phyloP scores from a whole-genome alignment of 1,139 yeast species.

The Blastobotrys capitulatus region DNA sequence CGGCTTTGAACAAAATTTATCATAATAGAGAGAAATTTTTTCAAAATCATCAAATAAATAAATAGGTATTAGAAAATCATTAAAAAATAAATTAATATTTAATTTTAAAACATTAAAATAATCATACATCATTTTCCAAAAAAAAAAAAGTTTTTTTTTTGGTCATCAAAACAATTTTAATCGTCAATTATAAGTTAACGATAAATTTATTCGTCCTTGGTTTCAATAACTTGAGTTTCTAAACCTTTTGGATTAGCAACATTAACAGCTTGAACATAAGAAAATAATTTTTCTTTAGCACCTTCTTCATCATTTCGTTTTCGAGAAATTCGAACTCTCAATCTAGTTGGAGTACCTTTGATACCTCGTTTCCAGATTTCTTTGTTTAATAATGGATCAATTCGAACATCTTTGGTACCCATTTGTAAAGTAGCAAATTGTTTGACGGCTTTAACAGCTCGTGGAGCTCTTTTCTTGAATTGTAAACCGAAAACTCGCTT shows the following conservation, averaged over 20 bases:
- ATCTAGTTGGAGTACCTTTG: conserved; percentile 97
- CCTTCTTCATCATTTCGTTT: conserved; percentile 99
- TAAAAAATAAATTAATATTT: neutral
- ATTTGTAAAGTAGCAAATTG: conserved; percentile 98
- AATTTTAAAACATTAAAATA: neutral
- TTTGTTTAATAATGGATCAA: conserved; percentile 98
- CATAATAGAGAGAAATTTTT: neutral
- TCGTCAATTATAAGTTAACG: conserved; percentile 3
- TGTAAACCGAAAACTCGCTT: conserved; percentile 98
- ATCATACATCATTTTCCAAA: neutral
- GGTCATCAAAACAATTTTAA: too few species aligned
- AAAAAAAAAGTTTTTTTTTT: neutral
- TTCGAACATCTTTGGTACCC: conserved; percentile 99
- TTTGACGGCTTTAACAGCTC: conserved; percentile 98
- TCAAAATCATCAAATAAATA: neutral
- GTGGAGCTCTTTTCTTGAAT: conserved; percentile 99
- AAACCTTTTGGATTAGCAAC: conserved; percentile 97
- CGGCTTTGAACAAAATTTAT: neutral
- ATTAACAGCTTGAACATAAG: conserved; percentile 95
- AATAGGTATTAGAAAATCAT: neutral
- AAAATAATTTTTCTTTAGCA: conserved; percentile 97
- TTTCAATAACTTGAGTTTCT: conserved; percentile 95
- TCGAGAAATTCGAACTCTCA: conserved; percentile 99
- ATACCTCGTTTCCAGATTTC: conserved; percentile 99
- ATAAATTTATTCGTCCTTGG: conserved; percentile 28